These are phyloP conservation scores for Saussurea involucrata DNA, from an alignment of 129 eudicot genomes.

Conservation along the genomic window DNA sequence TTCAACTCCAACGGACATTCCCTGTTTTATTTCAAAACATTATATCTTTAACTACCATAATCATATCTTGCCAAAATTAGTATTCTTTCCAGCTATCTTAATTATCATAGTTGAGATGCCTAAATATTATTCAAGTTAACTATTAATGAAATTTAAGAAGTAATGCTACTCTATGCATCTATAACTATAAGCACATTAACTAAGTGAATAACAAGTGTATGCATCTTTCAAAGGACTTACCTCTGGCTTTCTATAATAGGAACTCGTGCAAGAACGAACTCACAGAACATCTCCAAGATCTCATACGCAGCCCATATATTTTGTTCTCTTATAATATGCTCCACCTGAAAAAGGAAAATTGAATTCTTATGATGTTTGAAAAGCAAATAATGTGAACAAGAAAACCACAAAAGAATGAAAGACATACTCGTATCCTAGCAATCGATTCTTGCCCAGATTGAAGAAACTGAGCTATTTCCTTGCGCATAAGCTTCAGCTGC, in stretches of 20 bases:
- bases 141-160: background rate
- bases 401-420: background rate
- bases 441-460: constrained; percentile 92
- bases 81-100: background rate
- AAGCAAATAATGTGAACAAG: constrained; percentile 5
- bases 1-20: constrained; percentile 88
- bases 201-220: background rate
- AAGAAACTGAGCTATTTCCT: constrained; percentile 91
- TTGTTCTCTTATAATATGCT: constrained; percentile 90
- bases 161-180: background rate
- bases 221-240: constrained; percentile 31
- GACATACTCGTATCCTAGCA: constrained; percentile 75
- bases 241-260: constrained; percentile 94
- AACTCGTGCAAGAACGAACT: constrained; percentile 90
- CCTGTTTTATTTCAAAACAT: constrained; percentile 32
- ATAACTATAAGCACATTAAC: background rate
- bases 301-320: constrained; percentile 93
- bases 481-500: constrained; percentile 83
- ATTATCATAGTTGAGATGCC: background rate
- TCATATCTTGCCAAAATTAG: background rate
- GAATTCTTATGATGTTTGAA: background rate
- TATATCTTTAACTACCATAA: background rate
- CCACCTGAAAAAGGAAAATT: constrained; percentile 52
- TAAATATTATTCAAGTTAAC: background rate
- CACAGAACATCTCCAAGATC: constrained; percentile 90